phyloP scores from a whole-genome alignment of 106 monocot genomes.

The Apostasia shenzhenica region DNA sequence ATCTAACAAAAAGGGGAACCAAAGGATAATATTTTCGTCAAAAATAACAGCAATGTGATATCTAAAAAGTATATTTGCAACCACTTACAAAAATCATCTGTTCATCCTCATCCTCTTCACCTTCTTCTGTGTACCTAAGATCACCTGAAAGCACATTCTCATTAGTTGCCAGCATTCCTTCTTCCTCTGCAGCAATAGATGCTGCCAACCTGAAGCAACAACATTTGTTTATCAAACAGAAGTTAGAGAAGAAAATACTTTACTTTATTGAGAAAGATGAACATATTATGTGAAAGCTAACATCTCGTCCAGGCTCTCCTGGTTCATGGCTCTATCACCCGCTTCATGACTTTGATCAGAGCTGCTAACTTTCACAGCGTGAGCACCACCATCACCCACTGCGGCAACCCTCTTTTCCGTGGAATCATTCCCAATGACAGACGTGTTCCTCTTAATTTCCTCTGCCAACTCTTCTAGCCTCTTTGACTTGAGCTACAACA shows the following conservation, averaged over 20 bases:
- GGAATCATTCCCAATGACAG: slow-evolving; percentile 21
- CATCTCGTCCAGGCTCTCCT: slow-evolving; percentile 67
- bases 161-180: slow-evolving; percentile 9
- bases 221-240: not conserved
- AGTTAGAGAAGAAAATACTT: not conserved
- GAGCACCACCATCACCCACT: not conserved
- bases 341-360: not conserved
- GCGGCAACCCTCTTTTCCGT: slow-evolving; percentile 42
- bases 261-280: not conserved
- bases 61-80: too few relatives aligned
- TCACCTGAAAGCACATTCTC: slow-evolving; percentile 16
- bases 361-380: not conserved
- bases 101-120: slow-evolving; percentile 56
- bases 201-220: slow-evolving; percentile 61
- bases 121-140: slow-evolving; percentile 25
- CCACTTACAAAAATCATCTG: slow-evolving; percentile 75
- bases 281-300: slow-evolving; percentile 6
- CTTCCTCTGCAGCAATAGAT: slow-evolving; percentile 96
- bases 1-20: too few relatives aligned
- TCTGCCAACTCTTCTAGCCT: slow-evolving; percentile 78
- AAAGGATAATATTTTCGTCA: too few relatives aligned
- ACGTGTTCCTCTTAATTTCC: slow-evolving; percentile 46
- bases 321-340: slow-evolving; percentile 3
- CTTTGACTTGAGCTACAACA: slow-evolving; percentile 63
- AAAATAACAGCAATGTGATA: too few relatives aligned